Conservation (phyloP, 208 protist species). For the Naegleria fowleri region DNA sequence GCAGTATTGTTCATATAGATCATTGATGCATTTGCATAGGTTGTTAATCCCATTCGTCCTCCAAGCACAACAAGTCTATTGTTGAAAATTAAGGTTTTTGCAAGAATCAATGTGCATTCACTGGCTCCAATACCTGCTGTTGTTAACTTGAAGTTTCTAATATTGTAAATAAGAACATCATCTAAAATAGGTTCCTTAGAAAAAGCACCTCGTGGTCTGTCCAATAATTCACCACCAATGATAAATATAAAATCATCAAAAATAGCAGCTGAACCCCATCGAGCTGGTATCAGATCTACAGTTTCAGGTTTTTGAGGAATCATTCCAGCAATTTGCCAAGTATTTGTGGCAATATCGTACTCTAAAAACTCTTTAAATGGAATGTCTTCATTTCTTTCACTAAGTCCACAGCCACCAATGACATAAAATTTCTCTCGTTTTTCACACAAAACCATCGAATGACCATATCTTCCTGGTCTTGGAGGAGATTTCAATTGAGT, state of each 20-base stretch:
- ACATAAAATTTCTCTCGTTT: background rate
- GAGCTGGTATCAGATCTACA: background rate
- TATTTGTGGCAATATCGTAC: background rate
- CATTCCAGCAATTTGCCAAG: background rate
- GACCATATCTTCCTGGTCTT: background rate
- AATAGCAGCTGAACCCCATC: background rate
- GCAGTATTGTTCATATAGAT: background rate
- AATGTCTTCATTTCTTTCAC: background rate
- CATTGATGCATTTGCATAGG: background rate
- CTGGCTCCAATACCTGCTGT: background rate
- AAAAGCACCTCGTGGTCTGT: background rate
- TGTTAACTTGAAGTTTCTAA: background rate
- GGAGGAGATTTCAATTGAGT: background rate
- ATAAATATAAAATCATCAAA: constrained; percentile 25
- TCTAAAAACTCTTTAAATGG: constrained; percentile 2
- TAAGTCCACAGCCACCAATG: background rate
- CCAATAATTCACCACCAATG: background rate
- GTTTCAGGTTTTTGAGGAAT: background rate
- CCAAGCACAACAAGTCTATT: background rate
- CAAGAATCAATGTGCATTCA: background rate
- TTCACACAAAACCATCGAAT: background rate
- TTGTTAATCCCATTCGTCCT: background rate
- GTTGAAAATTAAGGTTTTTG: background rate
- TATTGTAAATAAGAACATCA: constrained; percentile 5
- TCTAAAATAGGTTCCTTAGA: background rate